These are phyloP conservation scores for Beta macrorhiza DNA, from an alignment of 179 eudicot species.

Conservation along the genomic window DNA sequence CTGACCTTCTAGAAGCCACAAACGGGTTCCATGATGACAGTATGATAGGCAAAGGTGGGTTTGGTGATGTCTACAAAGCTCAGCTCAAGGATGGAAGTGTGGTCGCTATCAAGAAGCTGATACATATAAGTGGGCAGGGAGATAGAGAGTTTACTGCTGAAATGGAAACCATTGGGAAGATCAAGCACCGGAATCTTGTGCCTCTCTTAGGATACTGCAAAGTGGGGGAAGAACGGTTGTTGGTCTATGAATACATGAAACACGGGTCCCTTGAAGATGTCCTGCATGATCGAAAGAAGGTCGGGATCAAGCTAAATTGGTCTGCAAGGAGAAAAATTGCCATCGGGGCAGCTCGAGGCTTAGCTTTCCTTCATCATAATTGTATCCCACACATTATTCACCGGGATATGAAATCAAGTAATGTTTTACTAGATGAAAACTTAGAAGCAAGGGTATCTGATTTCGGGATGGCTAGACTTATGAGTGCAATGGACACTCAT, in stretches of 20 bases:
- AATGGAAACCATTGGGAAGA: slow-evolving; percentile 95
- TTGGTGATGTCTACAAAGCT: slow-evolving; percentile 94
- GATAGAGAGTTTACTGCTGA: slow-evolving; percentile 91
- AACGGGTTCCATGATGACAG: slow-evolving; percentile 75
- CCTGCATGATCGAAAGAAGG: slow-evolving; percentile 58
- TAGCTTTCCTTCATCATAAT: slow-evolving; percentile 90
- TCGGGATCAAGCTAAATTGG: slow-evolving; percentile 75
- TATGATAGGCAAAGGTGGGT: slow-evolving; percentile 83
- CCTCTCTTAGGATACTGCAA: slow-evolving; percentile 89
- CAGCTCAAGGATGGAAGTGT: slow-evolving; percentile 75
- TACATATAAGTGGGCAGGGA: slow-evolving; percentile 87
- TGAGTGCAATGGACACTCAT: slow-evolving; percentile 93
- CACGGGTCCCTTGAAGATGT: slow-evolving; percentile 86
- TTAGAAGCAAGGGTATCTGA: slow-evolving; percentile 86
- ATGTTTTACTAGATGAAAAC: slow-evolving; percentile 74
- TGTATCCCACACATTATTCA: slow-evolving; percentile 90
- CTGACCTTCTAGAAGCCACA: slow-evolving; percentile 89
- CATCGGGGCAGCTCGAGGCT: slow-evolving; percentile 82
- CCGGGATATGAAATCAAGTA: slow-evolving; percentile 93
- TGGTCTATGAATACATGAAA: slow-evolving; percentile 93
- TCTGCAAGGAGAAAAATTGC: slow-evolving; percentile 74
- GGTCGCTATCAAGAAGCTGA: slow-evolving; percentile 89
- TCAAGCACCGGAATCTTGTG: slow-evolving; percentile 87
- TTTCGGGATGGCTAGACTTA: slow-evolving; percentile 90
- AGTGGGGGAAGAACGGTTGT: slow-evolving; percentile 81